These are phyloP conservation scores for Cicer cuneatum DNA, from an alignment of 306 rosid species.

Conservation along the genomic window DNA sequence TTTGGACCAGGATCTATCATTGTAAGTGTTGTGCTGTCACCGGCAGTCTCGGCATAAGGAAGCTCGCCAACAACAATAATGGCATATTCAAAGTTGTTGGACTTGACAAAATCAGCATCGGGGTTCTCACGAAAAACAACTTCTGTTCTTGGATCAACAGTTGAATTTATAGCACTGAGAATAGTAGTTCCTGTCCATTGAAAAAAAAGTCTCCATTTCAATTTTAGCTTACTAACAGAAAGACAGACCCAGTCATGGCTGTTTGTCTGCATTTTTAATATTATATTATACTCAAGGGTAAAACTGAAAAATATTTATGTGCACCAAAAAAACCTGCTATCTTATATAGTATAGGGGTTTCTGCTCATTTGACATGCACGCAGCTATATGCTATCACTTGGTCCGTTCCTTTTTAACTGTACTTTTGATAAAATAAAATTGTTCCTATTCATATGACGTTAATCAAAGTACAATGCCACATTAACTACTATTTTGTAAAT, in stretches of 20 bases:
- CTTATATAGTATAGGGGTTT: not conserved
- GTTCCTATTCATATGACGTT: too few species aligned
- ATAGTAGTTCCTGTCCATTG: constrained; percentile 77
- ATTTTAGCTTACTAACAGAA: not conserved
- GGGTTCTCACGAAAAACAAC: constrained; percentile 71
- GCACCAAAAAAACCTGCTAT: too few species aligned
- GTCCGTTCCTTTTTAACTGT: too few species aligned
- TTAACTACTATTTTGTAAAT: too few species aligned
- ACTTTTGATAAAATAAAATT: too few species aligned
- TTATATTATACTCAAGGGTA: not conserved
- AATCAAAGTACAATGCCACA: too few species aligned
- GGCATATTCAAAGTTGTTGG: constrained; percentile 74
- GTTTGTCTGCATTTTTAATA: not conserved
- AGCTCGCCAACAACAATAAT: constrained; percentile 84
- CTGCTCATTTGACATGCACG: not conserved
- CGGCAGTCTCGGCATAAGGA: constrained; percentile 78
- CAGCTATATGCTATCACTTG: not conserved
- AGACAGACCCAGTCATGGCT: not conserved
- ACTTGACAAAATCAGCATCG: constrained; percentile 65
- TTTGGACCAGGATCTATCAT: constrained; percentile 79
- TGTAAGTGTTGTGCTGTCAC: constrained; percentile 74
- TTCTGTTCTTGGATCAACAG: constrained; percentile 76
- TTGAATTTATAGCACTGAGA: constrained; percentile 66
- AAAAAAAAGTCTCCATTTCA: constrained; percentile 34
- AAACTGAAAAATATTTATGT: not conserved